A percentile compares a stretch with the other conserved stretches of the same genome.
phyloP scores from a whole-genome alignment of 768 basidiomycete genomes.

The Panaeolus cyanescens region DNA sequence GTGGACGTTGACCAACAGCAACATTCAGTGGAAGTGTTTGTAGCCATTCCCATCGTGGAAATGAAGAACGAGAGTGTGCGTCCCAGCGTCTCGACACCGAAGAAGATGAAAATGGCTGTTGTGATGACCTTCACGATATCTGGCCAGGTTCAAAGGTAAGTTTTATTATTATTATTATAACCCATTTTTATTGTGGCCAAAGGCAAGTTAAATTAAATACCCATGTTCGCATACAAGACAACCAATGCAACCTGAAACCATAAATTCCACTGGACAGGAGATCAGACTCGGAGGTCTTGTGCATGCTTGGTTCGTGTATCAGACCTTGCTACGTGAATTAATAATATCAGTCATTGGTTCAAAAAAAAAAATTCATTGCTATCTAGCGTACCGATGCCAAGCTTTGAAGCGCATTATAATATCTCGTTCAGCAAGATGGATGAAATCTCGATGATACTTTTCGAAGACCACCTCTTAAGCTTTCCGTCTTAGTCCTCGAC shows the following conservation, averaged over 20 bases:
- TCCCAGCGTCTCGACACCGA: constrained; percentile 70
- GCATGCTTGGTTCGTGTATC: no score
- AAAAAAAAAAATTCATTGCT: background rate
- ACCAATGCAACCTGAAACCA: constrained; percentile 25
- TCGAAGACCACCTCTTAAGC: constrained; percentile 78
- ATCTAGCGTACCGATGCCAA: constrained; percentile 54
- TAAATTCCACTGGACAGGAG: constrained; percentile 79
- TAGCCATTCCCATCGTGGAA: constrained; percentile 79
- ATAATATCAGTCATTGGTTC: background rate
- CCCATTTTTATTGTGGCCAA: no score
- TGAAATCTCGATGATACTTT: constrained; percentile 45
- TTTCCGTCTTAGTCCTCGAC: constrained; percentile 63
- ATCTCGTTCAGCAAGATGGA: background rate
- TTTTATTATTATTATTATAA: no score
- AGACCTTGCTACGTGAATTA: constrained; percentile 55
- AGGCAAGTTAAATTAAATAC: background rate
- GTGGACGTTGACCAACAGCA: constrained; percentile 18
- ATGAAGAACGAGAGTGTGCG: constrained; percentile 72
- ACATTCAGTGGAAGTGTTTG: constrained; percentile 64
- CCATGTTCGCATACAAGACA: no score
- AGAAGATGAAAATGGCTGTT: constrained; percentile 65
- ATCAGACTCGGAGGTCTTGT: constrained; percentile 54
- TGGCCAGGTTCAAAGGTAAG: background rate
- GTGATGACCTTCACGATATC: constrained; percentile 42
- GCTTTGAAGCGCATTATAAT: constrained; percentile 74